phyloP scores from a whole-genome alignment of 768 basidiomycete species.

The Boletales sp. region DNA sequence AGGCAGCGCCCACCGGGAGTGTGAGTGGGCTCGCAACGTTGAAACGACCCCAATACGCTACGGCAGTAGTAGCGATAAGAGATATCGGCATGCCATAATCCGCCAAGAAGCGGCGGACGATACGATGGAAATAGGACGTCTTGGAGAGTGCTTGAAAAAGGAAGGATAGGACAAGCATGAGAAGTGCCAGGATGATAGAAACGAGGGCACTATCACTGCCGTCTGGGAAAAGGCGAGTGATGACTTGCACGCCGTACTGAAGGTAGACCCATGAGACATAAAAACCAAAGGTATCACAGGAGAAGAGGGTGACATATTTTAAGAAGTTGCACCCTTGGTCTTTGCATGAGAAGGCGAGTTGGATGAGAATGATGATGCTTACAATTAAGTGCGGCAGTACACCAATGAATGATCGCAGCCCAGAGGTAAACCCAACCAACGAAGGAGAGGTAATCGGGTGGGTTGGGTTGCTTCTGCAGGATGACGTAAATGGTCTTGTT shows the following conservation, averaged over 20 bases:
- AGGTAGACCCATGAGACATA: conserved; percentile 89
- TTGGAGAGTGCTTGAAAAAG: conserved; percentile 65
- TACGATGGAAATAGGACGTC: conserved; percentile 66
- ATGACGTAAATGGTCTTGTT: no score
- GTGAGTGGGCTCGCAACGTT: conserved; percentile 56
- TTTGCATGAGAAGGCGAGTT: not conserved
- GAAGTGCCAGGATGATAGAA: conserved; percentile 66
- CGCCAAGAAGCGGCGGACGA: conserved; percentile 69
- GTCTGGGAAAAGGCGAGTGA: conserved; percentile 63
- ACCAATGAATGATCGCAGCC: conserved; percentile 84
- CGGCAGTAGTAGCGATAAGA: conserved; percentile 65
- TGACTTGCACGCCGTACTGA: conserved; percentile 85
- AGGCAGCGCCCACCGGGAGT: conserved; percentile 65
- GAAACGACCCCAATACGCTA: conserved; percentile 88
- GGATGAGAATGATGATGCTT: conserved; percentile 15
- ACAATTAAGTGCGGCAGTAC: conserved; percentile 79
- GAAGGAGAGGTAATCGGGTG: no score
- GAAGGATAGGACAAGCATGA: conserved; percentile 75
- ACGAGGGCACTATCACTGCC: conserved; percentile 50
- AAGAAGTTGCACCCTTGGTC: conserved; percentile 74
- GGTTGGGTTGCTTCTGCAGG: no score
- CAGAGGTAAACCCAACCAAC: conserved; percentile 92
- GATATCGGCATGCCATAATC: conserved; percentile 94
- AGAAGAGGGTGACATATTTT: conserved; percentile 83
- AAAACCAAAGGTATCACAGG: conserved; percentile 91